phyloP scores from a whole-genome alignment of 2,329 filamentous ascomycete species.

The Neoascochyta sp. region DNA sequence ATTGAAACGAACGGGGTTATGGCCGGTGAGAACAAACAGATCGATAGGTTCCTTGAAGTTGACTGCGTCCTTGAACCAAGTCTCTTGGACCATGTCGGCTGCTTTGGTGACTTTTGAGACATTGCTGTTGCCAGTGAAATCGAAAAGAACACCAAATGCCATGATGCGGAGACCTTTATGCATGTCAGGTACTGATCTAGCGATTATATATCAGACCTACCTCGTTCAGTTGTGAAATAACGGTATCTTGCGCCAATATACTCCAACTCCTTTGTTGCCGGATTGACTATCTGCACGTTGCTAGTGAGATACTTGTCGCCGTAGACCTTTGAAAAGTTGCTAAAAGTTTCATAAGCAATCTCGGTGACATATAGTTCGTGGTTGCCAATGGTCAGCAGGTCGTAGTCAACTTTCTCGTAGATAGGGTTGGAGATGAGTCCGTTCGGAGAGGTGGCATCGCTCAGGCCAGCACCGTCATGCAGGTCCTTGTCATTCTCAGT shows the following conservation, averaged over 20 bases:
- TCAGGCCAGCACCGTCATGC: constrained; percentile 63
- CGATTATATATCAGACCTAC: constrained; percentile 14
- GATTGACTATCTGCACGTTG: constrained; percentile 51
- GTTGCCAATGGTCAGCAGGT: constrained; percentile 56
- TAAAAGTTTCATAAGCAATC: constrained; percentile 60
- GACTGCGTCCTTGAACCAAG: constrained; percentile 60
- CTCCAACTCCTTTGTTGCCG: constrained; percentile 42
- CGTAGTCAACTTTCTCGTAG: constrained; percentile 53
- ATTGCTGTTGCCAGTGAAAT: constrained; percentile 57
- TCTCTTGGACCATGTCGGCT: constrained; percentile 49
- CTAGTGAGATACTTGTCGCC: constrained; percentile 52
- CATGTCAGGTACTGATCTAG: background rate
- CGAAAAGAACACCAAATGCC: constrained; percentile 51
- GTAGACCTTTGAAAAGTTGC: constrained; percentile 57
- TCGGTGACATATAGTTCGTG: constrained; percentile 63
- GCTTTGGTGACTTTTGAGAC: constrained; percentile 59
- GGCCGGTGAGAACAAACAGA: constrained; percentile 60
- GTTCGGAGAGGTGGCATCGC: constrained; percentile 57
- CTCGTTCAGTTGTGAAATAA: constrained; percentile 50
- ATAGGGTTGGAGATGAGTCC: constrained; percentile 53
- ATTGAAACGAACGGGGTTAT: constrained; percentile 55
- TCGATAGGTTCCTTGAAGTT: constrained; percentile 56
- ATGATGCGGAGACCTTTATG: constrained; percentile 46
- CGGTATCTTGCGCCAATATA: constrained; percentile 48
- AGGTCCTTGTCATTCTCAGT: constrained; percentile 47